Evolutionary conservation across 2,329 filamentous ascomycete species (phyloP).

Genomic region (Juglanconis oblonga): DNA sequence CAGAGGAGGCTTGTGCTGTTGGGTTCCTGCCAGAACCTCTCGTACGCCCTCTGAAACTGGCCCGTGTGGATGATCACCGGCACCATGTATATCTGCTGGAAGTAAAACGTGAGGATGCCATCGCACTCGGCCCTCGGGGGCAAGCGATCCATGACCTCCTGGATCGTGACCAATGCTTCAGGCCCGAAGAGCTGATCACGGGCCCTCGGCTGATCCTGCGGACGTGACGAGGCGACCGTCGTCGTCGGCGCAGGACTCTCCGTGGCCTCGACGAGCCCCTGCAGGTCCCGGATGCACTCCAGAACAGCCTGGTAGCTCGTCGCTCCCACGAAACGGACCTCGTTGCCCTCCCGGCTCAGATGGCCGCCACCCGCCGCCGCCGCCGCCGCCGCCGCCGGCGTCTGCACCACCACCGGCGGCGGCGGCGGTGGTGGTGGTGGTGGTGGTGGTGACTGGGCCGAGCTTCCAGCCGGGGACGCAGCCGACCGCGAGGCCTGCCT

Average conservation of each 20-base stretch:
- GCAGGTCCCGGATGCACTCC: conserved; percentile 40
- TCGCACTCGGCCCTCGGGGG: conserved; percentile 36
- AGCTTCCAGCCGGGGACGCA: neutral
- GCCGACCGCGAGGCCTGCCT: neutral
- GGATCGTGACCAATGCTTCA: conserved; percentile 25
- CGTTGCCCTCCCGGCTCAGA: conserved; percentile 10
- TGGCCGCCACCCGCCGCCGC: conserved; percentile 12
- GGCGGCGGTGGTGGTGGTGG: too few species aligned
- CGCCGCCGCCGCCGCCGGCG: neutral
- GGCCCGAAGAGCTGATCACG: conserved; percentile 29
- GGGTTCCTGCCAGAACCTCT: conserved; percentile 43
- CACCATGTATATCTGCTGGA: conserved; percentile 36
- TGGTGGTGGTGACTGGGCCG: too few species aligned
- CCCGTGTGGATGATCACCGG: conserved; percentile 37
- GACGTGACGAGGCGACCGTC: conserved; percentile 5
- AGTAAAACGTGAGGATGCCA: conserved; percentile 35
- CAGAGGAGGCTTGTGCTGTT: conserved; percentile 41
- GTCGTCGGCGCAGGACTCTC: neutral
- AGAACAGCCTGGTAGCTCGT: conserved; percentile 42
- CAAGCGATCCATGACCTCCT: conserved; percentile 31
- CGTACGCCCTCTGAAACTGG: conserved; percentile 48
- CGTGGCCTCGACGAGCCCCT: conserved; percentile 29
- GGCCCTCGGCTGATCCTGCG: conserved; percentile 23
- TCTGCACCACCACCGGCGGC: too few species aligned
- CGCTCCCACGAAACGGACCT: conserved; percentile 31